phyloP scores from a whole-genome alignment of 768 basidiomycete genomes.

The Xerocomellus intermedius region DNA sequence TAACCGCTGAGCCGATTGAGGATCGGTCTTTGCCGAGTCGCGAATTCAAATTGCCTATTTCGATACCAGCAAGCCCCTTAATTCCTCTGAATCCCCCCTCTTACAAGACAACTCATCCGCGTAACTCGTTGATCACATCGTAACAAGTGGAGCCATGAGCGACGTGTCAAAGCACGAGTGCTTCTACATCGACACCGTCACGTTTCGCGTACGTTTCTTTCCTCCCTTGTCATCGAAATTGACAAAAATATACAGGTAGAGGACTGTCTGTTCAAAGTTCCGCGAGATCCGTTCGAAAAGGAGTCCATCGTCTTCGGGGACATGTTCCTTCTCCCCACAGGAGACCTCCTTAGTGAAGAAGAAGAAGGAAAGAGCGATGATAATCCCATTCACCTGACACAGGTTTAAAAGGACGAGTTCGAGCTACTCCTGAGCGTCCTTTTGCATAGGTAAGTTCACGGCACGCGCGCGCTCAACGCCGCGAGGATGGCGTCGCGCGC shows the following conservation, averaged over 20 bases:
- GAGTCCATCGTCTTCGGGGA: slow-evolving; percentile 20
- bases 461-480: too few relatives aligned
- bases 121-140: background rate
- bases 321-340: slow-evolving; percentile 19
- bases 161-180: background rate
- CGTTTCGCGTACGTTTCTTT: slow-evolving; percentile 10
- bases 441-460: slow-evolving; percentile 9
- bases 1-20: too few relatives aligned
- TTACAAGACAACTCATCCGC: too few relatives aligned
- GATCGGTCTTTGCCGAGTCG: too few relatives aligned
- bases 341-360: background rate
- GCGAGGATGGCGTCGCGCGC: too few relatives aligned
- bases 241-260: slow-evolving; percentile 15
- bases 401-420: slow-evolving; percentile 19
- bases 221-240: background rate
- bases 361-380: slow-evolving; percentile 14
- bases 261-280: slow-evolving; percentile 18
- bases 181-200: slow-evolving; percentile 15
- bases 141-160: background rate
- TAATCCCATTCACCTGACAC: slow-evolving; percentile 15
- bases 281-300: slow-evolving; percentile 13
- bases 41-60: too few relatives aligned
- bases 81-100: too few relatives aligned
- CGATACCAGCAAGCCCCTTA: too few relatives aligned
- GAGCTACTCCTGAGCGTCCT: slow-evolving; percentile 14